These are phyloP conservation scores for Luvunga scandens DNA, from an alignment of 345 rosid genomes.

Conservation along the genomic window DNA sequence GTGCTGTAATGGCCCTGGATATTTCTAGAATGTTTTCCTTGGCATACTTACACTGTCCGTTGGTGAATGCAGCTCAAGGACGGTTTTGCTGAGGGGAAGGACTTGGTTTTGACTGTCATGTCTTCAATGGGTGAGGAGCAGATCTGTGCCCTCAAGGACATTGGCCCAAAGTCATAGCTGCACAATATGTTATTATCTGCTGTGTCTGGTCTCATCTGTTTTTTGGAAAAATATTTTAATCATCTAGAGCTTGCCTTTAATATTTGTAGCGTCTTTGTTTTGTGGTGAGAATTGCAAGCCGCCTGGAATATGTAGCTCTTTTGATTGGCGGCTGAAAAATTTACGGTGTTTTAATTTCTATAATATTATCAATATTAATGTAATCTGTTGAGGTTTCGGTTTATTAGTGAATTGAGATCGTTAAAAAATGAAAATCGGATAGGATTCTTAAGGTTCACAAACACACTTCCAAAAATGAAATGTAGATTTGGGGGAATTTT, in stretches of 20 bases:
- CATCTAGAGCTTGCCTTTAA: slow-evolving; percentile 5
- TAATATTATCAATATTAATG: too few species aligned
- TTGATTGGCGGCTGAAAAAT: background rate
- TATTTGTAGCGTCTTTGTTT: background rate
- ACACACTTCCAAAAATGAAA: too few species aligned
- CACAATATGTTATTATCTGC: background rate
- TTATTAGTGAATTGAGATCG: too few species aligned
- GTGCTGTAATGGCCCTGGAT: background rate
- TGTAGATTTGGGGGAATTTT: too few species aligned
- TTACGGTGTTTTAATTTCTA: background rate
- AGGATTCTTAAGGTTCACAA: too few species aligned
- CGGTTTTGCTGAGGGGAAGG: slow-evolving; percentile 47
- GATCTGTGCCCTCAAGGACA: slow-evolving; percentile 50
- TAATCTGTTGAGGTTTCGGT: too few species aligned
- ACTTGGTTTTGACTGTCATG: slow-evolving; percentile 49
- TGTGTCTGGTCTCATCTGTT: background rate
- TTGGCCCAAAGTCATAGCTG: slow-evolving; percentile 37
- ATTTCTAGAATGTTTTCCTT: background rate
- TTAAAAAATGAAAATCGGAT: too few species aligned
- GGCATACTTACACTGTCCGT: background rate
- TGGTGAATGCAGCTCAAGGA: slow-evolving; percentile 37
- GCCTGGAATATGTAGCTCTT: background rate
- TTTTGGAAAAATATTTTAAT: background rate
- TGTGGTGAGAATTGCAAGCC: background rate
- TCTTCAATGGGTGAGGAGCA: slow-evolving; percentile 59